These are phyloP conservation scores for Helicocarpus griseus DNA, from an alignment of 2,329 filamentous ascomycete genomes.

Conservation along the genomic window DNA sequence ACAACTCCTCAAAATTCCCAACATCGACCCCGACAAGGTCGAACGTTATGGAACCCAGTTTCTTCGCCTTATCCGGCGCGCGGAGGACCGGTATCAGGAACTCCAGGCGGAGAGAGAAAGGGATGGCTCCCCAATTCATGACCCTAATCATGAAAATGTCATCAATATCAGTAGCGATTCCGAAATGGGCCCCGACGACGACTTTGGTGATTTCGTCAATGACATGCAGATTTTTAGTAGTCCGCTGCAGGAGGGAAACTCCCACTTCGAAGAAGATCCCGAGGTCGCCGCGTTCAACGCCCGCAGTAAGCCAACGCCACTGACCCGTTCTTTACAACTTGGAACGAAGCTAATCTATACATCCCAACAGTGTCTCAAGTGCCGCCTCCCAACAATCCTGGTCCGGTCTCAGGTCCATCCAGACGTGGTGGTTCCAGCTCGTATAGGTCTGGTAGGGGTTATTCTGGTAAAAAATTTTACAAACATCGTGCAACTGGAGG, in stretches of 20 bases:
- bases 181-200: constrained; percentile 17
- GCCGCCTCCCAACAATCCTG: constrained; percentile 9
- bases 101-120: constrained; percentile 37
- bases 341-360: neutral
- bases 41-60: constrained; percentile 35
- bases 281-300: constrained; percentile 14
- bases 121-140: constrained; percentile 37
- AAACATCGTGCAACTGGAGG: constrained; percentile 4
- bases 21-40: constrained; percentile 37
- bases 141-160: constrained; percentile 38
- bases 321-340: neutral
- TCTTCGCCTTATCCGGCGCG: constrained; percentile 31
- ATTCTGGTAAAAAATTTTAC: neutral
- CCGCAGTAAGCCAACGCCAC: constrained; percentile 11
- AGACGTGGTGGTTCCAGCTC: neutral
- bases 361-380: constrained; percentile 12
- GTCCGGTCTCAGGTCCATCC: neutral
- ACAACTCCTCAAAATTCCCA: constrained; percentile 31
- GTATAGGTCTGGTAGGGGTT: neutral
- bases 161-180: constrained; percentile 37
- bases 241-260: constrained; percentile 12
- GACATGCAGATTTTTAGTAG: neutral
- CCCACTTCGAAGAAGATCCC: constrained; percentile 15
- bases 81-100: constrained; percentile 32
- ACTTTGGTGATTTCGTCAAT: constrained; percentile 4